These are phyloP conservation scores for Paecilomyces sp. DNA, from an alignment of 2,329 filamentous ascomycete species.

Conservation along the genomic window DNA sequence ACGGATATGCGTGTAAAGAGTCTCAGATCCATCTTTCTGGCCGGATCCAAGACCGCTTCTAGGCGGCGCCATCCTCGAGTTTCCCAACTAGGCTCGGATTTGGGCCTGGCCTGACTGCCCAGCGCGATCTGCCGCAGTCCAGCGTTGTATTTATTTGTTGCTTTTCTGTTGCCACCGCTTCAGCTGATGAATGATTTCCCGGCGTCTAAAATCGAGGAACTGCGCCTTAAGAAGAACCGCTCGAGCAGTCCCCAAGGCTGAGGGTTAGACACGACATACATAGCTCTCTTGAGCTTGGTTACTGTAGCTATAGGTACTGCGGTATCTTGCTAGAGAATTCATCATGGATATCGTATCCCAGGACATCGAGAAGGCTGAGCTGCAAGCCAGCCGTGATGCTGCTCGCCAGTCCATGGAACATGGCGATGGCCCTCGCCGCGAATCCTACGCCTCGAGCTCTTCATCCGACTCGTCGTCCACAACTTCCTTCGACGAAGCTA, in stretches of 20 bases:
- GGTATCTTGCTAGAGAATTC: not conserved
- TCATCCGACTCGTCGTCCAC: constrained; percentile 16
- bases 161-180: not conserved
- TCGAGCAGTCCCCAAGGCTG: not conserved
- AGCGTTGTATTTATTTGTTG: not conserved
- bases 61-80: not conserved
- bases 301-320: not conserved
- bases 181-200: not conserved
- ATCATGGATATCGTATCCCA: constrained; percentile 30
- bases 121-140: not conserved
- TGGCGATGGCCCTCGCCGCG: constrained; percentile 5
- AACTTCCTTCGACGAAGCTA: constrained; percentile 12
- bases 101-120: not conserved
- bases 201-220: not conserved
- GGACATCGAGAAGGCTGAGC: constrained; percentile 30
- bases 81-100: not conserved
- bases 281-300: not conserved
- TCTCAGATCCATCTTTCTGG: not conserved
- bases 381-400: constrained; percentile 15
- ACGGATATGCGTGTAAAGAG: not conserved
- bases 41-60: not conserved
- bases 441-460: constrained; percentile 13
- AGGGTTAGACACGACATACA: not conserved
- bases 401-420: constrained; percentile 9
- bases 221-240: not conserved